Percentiles rank a stretch among this genome's conserved stretches.
phyloP scores from a whole-genome alignment of 148 eudicot species.

The Pouteria glomerata region DNA sequence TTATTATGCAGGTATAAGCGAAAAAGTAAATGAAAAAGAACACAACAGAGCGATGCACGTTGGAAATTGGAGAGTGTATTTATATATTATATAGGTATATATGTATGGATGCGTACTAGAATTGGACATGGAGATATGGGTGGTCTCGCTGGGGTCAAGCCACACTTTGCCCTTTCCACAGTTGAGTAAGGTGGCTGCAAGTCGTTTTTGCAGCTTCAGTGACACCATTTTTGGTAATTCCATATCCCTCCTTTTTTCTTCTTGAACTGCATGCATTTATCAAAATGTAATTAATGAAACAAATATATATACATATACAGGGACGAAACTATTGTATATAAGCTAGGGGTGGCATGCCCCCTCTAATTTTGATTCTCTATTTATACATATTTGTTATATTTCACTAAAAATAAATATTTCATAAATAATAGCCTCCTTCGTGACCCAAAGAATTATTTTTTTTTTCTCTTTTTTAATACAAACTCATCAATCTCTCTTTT shows the following conservation, averaged over 20 bases:
- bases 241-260: neutral
- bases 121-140: constrained; percentile 10
- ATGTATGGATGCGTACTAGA: constrained; percentile 4
- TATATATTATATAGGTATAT: too few species aligned
- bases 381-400: too few species aligned
- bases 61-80: neutral
- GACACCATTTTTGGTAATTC: neutral
- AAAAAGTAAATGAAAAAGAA: too few species aligned
- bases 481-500: too few species aligned
- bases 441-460: too few species aligned
- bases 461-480: too few species aligned
- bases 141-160: constrained; percentile 11
- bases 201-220: constrained; percentile 7
- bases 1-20: neutral
- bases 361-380: too few species aligned
- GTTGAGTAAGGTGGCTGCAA: constrained; percentile 9
- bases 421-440: too few species aligned
- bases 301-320: too few species aligned
- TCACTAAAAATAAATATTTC: too few species aligned
- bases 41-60: neutral
- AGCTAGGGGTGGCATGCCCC: too few species aligned
- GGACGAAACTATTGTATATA: too few species aligned
- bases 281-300: neutral
- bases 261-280: neutral
- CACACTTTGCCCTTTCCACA: constrained; percentile 6